phyloP scores from a whole-genome alignment of 169 alveolate genomes.

The Perkinsus olseni region DNA sequence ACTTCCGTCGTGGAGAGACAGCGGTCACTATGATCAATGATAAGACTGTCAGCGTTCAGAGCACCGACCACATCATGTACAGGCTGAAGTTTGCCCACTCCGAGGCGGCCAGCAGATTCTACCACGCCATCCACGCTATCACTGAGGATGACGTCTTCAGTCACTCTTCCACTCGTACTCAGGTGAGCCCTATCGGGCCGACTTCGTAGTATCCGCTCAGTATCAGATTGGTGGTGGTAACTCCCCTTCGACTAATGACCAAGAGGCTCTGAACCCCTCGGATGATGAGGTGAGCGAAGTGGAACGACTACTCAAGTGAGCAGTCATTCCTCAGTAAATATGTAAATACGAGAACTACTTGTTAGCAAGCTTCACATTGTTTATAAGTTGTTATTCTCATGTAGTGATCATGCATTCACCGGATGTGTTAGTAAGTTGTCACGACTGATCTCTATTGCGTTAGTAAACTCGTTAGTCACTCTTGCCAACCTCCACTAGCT shows the following conservation, averaged over 20 bases:
- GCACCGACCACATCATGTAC: background rate
- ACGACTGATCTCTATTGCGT: too few relatives aligned
- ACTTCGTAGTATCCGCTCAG: background rate
- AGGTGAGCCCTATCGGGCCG: background rate
- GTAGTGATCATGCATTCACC: too few relatives aligned
- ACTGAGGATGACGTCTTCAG: background rate
- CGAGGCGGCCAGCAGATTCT: background rate
- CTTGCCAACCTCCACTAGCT: too few relatives aligned
- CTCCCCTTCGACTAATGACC: background rate
- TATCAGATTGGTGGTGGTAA: background rate
- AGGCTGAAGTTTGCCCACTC: background rate
- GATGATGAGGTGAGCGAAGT: background rate
- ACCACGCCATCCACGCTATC: background rate
- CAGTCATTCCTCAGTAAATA: background rate
- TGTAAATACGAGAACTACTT: background rate
- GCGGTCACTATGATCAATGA: background rate
- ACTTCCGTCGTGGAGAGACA: background rate
- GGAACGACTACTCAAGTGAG: too few relatives aligned
- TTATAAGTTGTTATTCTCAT: too few relatives aligned
- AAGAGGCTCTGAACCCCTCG: background rate
- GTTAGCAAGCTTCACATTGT: too few relatives aligned
- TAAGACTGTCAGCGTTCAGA: background rate
- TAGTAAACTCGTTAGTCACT: too few relatives aligned
- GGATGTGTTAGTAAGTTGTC: too few relatives aligned
- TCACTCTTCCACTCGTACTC: background rate